Conservation (phyloP, 2,329 filamentous ascomycete genomes). For the Zalaria obscura region DNA sequence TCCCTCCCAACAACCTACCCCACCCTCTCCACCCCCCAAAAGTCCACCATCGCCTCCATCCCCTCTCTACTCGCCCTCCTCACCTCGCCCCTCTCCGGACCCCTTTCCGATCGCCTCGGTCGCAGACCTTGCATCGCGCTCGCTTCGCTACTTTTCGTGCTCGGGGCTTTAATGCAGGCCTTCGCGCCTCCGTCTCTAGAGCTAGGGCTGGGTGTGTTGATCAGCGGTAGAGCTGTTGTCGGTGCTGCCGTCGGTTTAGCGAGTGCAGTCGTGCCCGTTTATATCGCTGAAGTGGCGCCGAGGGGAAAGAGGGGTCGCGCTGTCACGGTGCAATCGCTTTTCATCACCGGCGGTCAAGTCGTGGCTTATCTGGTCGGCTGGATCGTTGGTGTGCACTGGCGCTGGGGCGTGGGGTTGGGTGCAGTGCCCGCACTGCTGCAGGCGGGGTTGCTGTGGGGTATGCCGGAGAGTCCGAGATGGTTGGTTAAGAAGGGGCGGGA, state of each 20-base stretch:
- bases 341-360: constrained; percentile 79
- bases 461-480: constrained; percentile 87
- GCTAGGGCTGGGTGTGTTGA: constrained; percentile 29
- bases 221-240: constrained; percentile 52
- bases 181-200: constrained; percentile 25
- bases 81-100: constrained; percentile 38
- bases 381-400: constrained; percentile 55
- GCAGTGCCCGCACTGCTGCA: constrained; percentile 64
- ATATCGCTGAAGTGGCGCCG: constrained; percentile 16
- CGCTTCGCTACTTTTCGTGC: constrained; percentile 52
- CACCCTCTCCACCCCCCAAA: constrained; percentile 37
- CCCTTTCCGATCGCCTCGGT: constrained; percentile 35
- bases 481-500: constrained; percentile 55
- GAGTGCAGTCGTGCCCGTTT: constrained; percentile 68
- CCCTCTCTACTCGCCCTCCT: constrained; percentile 44
- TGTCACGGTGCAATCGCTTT: constrained; percentile 68
- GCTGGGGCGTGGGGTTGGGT: constrained; percentile 83
- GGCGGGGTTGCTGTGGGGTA: constrained; percentile 48
- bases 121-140: constrained; percentile 32
- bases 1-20: constrained; percentile 28
- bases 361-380: constrained; percentile 78
- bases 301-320: constrained; percentile 53
- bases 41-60: constrained; percentile 43
- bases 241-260: constrained; percentile 61
- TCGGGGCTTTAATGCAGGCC: constrained; percentile 54